Percentiles rank a stretch among this genome's conserved stretches.
These are phyloP conservation scores for Pyricularia sp. DNA, from an alignment of 2,329 filamentous ascomycete genomes.

Conservation along the genomic window DNA sequence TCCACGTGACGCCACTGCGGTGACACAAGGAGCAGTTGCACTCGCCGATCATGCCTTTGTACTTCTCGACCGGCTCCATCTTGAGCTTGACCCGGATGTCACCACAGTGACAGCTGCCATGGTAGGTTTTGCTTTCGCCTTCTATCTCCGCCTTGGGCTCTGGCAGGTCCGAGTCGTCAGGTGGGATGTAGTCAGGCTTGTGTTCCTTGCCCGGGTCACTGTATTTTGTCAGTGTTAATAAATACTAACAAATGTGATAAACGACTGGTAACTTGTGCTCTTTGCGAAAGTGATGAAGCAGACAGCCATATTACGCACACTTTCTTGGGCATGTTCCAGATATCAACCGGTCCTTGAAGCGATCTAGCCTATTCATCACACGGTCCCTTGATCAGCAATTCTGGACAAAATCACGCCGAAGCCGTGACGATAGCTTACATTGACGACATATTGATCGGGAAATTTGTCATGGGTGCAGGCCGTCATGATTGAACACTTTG, in stretches of 20 bases:
- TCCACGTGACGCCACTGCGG: conserved; percentile 30
- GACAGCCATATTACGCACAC: conserved; percentile 17
- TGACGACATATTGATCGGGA: conserved; percentile 20
- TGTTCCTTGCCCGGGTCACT: conserved; percentile 25
- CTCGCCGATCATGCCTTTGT: conserved; percentile 18
- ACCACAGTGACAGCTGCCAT: conserved; percentile 41
- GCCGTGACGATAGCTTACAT: conserved; percentile 20
- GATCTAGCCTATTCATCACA: conserved; percentile 11
- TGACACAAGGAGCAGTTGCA: conserved; percentile 40
- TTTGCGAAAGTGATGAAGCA: neutral
- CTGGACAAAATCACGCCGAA: neutral
- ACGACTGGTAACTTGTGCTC: no score
- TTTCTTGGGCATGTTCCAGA: conserved; percentile 23
- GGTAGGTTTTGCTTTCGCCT: conserved; percentile 24
- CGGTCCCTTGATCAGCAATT: conserved; percentile 18
- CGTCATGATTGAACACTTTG: conserved; percentile 30
- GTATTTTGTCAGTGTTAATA: neutral
- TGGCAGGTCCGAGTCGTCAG: conserved; percentile 23
- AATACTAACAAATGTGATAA: neutral
- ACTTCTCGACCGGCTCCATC: conserved; percentile 9
- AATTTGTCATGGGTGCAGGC: neutral
- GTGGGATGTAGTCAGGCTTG: conserved; percentile 19
- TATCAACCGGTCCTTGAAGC: conserved; percentile 28
- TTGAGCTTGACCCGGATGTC: conserved; percentile 29
- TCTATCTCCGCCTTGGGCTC: conserved; percentile 21